Base-by-base conservation (phyloP, 148 eudicot genomes). In the Fagopyrum homotropicum region DNA sequence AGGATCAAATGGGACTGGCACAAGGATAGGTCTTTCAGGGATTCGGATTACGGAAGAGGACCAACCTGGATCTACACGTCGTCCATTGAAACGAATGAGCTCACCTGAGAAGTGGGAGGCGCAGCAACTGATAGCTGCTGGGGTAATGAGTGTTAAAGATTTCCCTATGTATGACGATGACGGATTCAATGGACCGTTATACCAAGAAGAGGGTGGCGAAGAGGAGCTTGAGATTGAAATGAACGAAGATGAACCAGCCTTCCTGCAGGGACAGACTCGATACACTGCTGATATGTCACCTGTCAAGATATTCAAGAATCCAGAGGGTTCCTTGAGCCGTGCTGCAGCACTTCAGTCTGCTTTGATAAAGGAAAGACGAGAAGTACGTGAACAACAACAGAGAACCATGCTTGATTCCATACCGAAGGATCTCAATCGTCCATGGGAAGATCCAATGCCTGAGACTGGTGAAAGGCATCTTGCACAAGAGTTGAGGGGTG, bases 391-490 rank as follows among this genome's bases (percentile, higher is more conserved):
- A 49, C 97, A 90, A 52, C 92, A 95, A 54, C 96, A 95, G 75
- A 85, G 97, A 52, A 82, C 91, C 40, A 90, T 90, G 93, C 88
- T 95, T 47, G 97, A 92, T 79, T 92, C 97, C 15, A 95, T 95
- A 44, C 97, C 98, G 0, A 95, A 92, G 80, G 98, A 95, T 90
- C 83, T 95, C 55, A 95, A 95, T 79, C 88, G 97, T 47, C 99
- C 99, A 4, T 95, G 99, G 99, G 99, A 95, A 85, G 99, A 95
- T 73, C 99, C 99, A 51, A 95, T 95, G 99, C 97, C 97, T 3
- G 97, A 95, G 80, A 80, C 92, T 2, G 97, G 96, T 49, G 97
- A 92, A 89, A 86, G 99, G 81, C 97, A 89, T 83, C 86, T 95
- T 49, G 97, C 96, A n/a, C 97, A 95, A 74, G 99, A 95, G 84